Conservation (phyloP, 352 stramenopile species). For the Globisporangium radiosum region DNA sequence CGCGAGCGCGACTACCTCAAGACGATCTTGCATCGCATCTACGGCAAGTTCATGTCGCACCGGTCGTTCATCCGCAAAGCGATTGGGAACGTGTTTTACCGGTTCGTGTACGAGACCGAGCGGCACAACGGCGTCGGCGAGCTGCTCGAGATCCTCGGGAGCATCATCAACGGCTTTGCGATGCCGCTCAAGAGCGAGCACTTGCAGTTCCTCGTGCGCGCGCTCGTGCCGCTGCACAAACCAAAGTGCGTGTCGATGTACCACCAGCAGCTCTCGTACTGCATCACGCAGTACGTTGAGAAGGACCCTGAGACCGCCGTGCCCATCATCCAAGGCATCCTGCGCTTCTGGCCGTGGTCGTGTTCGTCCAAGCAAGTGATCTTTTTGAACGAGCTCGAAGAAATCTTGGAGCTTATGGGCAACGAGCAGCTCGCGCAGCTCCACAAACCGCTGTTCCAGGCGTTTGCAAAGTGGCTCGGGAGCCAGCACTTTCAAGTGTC, state of each 20-base stretch:
- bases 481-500: conserved; percentile 96
- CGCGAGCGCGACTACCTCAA: conserved; percentile 99
- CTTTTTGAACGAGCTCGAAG: conserved; percentile 98
- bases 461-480: conserved; percentile 86
- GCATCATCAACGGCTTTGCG: conserved; percentile 99
- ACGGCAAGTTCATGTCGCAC: conserved; percentile 99
- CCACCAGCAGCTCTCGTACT: conserved; percentile 99
- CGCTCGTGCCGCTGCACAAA: conserved; percentile 98
- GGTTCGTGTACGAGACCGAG: conserved; percentile 98
- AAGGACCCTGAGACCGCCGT: conserved; percentile 97
- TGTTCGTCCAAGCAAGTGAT: conserved; percentile 94
- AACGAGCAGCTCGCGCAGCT: conserved; percentile 74
- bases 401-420: conserved; percentile 96
- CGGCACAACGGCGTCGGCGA: conserved; percentile 94
- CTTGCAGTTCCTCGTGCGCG: conserved; percentile 91
- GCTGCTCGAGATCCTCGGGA: conserved; percentile 97
- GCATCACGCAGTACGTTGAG: conserved; percentile 99
- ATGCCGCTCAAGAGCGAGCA: conserved; percentile 99
- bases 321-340: conserved; percentile 91
- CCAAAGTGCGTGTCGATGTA: conserved; percentile 96
- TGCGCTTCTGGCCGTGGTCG: conserved; percentile 95
- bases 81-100: conserved; percentile 98
- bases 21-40: conserved; percentile 98
- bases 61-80: conserved; percentile 96
- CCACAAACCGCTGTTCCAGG: conserved; percentile 71